These are phyloP conservation scores for Crithidia sp. DNA, from an alignment of 208 protist genomes.

Conservation along the genomic window DNA sequence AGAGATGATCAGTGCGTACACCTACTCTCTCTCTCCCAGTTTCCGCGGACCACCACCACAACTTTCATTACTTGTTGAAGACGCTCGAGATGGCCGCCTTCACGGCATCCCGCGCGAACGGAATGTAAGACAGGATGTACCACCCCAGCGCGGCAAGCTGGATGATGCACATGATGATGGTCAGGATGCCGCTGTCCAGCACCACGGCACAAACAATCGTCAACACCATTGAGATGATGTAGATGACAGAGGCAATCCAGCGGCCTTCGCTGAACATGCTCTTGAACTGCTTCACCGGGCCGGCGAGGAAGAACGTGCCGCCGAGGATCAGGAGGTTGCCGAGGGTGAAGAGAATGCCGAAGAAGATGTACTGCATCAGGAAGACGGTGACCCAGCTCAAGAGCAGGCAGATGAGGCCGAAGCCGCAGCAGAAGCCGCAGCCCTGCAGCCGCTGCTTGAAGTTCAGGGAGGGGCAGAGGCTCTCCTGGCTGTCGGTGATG, in stretches of 20 bases:
- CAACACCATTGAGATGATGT: conserved; percentile 69
- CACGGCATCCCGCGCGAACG: conserved; percentile 69
- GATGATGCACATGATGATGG: conserved; percentile 67
- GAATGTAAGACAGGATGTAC: conserved; percentile 91
- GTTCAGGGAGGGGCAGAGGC: conserved; percentile 78
- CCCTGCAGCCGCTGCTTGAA: conserved; percentile 79
- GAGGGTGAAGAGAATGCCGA: conserved; percentile 79
- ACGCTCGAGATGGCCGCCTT: conserved; percentile 32
- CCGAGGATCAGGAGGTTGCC: conserved; percentile 62
- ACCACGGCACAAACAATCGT: conserved; percentile 73
- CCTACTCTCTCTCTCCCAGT: not conserved
- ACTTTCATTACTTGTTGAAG: conserved; percentile 8
- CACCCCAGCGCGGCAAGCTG: conserved; percentile 79
- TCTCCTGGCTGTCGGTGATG: conserved; percentile 30
- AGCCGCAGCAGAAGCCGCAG: conserved; percentile 47
- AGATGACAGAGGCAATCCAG: conserved; percentile 78
- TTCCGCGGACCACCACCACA: not conserved
- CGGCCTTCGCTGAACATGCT: conserved; percentile 84
- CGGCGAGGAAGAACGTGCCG: conserved; percentile 80
- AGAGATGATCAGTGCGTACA: not conserved
- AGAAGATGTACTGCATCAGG: conserved; percentile 62
- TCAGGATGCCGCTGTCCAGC: conserved; percentile 58
- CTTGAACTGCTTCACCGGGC: conserved; percentile 74
- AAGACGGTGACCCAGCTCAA: conserved; percentile 75
- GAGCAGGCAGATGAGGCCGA: conserved; percentile 66